phyloP scores from a whole-genome alignment of 306 rosid species.

The Mimosa pudica region DNA sequence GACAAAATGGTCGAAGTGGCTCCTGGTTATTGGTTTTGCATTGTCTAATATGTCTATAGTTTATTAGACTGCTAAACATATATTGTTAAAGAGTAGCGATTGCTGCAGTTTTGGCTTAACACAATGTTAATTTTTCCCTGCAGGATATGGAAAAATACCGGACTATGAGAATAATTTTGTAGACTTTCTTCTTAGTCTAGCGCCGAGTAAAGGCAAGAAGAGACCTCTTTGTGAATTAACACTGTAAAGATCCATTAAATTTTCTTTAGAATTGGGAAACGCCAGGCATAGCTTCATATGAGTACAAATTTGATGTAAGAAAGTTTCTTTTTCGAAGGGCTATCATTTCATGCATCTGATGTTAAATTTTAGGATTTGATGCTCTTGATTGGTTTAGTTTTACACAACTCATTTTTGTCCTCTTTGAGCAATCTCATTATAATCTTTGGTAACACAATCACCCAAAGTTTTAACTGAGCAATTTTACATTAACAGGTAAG shows the following conservation, averaged over 20 bases:
- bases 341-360: neutral
- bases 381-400: neutral
- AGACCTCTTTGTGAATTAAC: constrained; percentile 4
- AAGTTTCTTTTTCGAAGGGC: constrained; percentile 1
- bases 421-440: neutral
- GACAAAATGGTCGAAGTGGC: neutral
- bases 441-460: neutral
- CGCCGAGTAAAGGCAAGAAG: constrained; percentile 37
- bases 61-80: neutral
- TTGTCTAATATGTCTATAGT: neutral
- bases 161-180: constrained; percentile 39
- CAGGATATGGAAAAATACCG: constrained; percentile 48
- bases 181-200: constrained; percentile 38
- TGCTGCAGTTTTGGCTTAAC: neutral
- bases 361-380: neutral
- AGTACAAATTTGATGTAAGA: constrained; percentile 34
- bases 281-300: constrained; percentile 18
- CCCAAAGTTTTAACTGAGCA: neutral
- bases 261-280: constrained; percentile 31
- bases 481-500: neutral
- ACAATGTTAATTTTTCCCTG: constrained; percentile 4
- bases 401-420: neutral
- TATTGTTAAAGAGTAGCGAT: neutral
- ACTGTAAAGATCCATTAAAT: constrained; percentile 28
- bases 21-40: neutral